Evolutionary conservation across 257 asterid genomes (phyloP), one percentile per base, ranked within the genome.

Genomic region (Gynochthodes officinalis): DNA sequence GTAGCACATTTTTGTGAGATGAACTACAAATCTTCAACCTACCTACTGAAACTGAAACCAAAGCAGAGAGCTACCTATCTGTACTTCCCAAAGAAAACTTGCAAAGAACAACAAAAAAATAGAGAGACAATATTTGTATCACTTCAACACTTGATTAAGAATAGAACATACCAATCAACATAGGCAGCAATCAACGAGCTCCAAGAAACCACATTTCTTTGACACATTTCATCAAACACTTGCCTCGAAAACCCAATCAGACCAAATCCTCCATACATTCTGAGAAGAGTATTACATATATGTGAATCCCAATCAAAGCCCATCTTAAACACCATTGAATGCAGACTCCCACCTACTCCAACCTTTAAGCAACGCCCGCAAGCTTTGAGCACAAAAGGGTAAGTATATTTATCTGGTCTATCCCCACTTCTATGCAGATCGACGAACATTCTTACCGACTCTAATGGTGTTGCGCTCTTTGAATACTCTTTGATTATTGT

Each of bases 111-210:
- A 1, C 9, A 7, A 43, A 25, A 8, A 19, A 40, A 23, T 25
- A 8, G 23, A 2, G 21, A 37, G 60, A 40, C 59, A 30, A 27
- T 27, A 32, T 19, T 9, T 43, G 43, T 18, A 43, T 4, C 42
- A 21, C 1, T 35, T 18, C 18, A 16, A 2, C 8, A 16, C 50
- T 23, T 37, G 19, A 49, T 37, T 42, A 48, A 54, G 52, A 23
- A 70, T 28, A 50, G 21, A 8, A 4, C 85, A 21, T 81, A 90
- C 97, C 96, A 87, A 74, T 79, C 76, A 84, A 90, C 85, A 69
- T 84, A 89, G 62, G 86, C 88, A 16, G 97, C 87, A 78, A 89
- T 83, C 86, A 90, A 69, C n/a, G 91, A 89, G 64, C 93, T 89
- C 96, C 97, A 90, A 64, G 96, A 78, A 76, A 90, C 93, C 60